These are phyloP conservation scores for Aspergillus sp. DNA, from an alignment of 2,329 filamentous ascomycete genomes.

Conservation along the genomic window DNA sequence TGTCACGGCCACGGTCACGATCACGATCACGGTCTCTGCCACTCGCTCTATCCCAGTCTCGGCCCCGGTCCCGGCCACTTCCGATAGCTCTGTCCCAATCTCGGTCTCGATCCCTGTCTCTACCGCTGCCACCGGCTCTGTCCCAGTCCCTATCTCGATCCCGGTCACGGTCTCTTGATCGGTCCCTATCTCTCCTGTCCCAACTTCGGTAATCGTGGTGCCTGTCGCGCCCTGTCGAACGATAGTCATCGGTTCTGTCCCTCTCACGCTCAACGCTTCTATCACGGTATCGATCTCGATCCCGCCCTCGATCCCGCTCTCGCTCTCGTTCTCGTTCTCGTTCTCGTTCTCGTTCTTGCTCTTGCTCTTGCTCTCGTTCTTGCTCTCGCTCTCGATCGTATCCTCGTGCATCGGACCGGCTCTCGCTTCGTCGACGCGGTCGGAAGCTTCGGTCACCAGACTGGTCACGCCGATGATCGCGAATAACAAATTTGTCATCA, in stretches of 20 bases:
- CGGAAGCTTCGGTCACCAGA: constrained; percentile 24
- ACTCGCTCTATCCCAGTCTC: constrained; percentile 6
- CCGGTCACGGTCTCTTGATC: constrained; percentile 7
- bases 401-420: constrained; percentile 20
- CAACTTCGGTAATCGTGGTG: constrained; percentile 4
- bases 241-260: constrained; percentile 3
- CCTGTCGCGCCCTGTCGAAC: constrained; percentile 8
- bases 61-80: constrained; percentile 4
- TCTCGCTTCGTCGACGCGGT: constrained; percentile 25
- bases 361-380: constrained; percentile 14
- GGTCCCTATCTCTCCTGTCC: constrained; percentile 6
- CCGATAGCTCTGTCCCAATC: constrained; percentile 5
- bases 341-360: constrained; percentile 16
- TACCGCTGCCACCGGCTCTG: neutral
- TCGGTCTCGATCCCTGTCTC: constrained; percentile 11
- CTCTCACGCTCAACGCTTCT: constrained; percentile 1
- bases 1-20: constrained; percentile 6
- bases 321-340: constrained; percentile 12
- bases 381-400: constrained; percentile 16
- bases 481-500: constrained; percentile 24
- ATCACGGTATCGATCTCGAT: constrained; percentile 10
- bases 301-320: constrained; percentile 16
- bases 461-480: constrained; percentile 20
- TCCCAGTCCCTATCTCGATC: constrained; percentile 6
- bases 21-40: constrained; percentile 3